A percentile compares a stretch with the other conserved stretches of the same genome.
Evolutionary conservation across 345 rosid genomes (phyloP).

Genomic region (Isatis tinctoria): DNA sequence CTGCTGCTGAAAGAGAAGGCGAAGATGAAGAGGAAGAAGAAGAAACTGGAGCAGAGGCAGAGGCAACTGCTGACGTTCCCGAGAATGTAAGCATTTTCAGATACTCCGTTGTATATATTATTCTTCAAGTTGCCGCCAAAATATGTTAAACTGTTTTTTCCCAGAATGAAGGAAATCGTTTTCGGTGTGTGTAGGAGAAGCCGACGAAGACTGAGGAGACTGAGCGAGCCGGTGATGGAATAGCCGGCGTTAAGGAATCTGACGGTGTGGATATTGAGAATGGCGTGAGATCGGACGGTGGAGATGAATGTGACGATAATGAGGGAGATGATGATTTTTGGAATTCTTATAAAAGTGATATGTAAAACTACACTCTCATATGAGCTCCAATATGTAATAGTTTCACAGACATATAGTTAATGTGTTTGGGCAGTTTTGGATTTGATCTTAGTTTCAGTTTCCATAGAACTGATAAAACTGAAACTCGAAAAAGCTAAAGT

Average conservation of each 20-base stretch:
- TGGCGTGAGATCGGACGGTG: conserved; percentile 30
- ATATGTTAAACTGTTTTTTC: background rate
- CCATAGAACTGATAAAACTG: too few species aligned
- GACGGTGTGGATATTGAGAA: conserved; percentile 28
- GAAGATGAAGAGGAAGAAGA: conserved; percentile 27
- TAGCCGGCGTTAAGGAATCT: conserved; percentile 21
- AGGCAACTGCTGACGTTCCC: conserved; percentile 27
- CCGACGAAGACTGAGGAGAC: conserved; percentile 22
- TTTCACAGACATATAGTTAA: too few species aligned
- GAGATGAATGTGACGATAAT: conserved; percentile 18
- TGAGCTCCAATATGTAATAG: too few species aligned
- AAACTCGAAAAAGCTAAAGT: too few species aligned
- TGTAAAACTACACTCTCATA: conserved; percentile 18
- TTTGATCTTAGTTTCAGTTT: too few species aligned
- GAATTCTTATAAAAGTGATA: conserved; percentile 18
- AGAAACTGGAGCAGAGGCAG: conserved; percentile 21
- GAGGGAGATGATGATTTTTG: conserved; percentile 23
- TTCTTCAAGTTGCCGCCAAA: background rate
- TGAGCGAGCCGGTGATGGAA: conserved; percentile 19
- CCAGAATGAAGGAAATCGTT: too few species aligned
- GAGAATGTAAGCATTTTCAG: conserved; percentile 10
- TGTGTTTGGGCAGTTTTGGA: too few species aligned
- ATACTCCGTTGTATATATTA: background rate
- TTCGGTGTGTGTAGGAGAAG: conserved; percentile 39
- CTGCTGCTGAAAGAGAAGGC: conserved; percentile 39